Evolutionary conservation across 192 early-diverging fungal species (phyloP).

Genomic region (Rhizoclosmatium sp.): DNA sequence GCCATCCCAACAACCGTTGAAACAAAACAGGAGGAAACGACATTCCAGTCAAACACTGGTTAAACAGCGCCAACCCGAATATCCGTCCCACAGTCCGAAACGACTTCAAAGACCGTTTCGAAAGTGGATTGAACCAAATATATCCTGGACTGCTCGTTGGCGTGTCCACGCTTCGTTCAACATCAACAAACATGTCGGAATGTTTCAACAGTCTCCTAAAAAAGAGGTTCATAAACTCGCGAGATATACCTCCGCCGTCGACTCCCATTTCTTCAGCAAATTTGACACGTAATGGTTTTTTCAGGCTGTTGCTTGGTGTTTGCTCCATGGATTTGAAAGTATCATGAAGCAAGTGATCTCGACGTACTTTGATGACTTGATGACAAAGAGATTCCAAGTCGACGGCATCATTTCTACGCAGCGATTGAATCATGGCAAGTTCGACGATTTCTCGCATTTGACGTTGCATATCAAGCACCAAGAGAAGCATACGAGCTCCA

Average conservation of each 20-base stretch:
- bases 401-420: background rate
- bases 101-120: background rate
- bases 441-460: conserved; percentile 29
- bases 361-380: background rate
- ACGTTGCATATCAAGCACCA: conserved; percentile 20
- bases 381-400: background rate
- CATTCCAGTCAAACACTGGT: conserved; percentile 7
- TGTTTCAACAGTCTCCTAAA: conserved; percentile 26
- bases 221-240: conserved; percentile 38
- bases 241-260: conserved; percentile 28
- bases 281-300: conserved; percentile 23
- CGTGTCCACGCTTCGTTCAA: background rate
- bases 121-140: conserved; percentile 32
- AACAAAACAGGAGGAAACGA: conserved; percentile 32
- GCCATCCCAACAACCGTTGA: conserved; percentile 21
- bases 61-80: conserved; percentile 26
- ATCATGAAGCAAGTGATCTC: conserved; percentile 24
- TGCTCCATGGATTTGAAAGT: conserved; percentile 6
- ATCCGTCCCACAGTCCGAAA: conserved; percentile 25
- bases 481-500: background rate
- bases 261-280: conserved; percentile 33
- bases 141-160: background rate
- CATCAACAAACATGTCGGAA: conserved; percentile 36
- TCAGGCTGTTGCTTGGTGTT: conserved; percentile 4
- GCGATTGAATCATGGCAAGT: background rate